Percentiles rank a stretch among this genome's conserved stretches.
These are phyloP conservation scores for Amaranthus palmeri DNA, from an alignment of 148 eudicot genomes.

Conservation along the genomic window DNA sequence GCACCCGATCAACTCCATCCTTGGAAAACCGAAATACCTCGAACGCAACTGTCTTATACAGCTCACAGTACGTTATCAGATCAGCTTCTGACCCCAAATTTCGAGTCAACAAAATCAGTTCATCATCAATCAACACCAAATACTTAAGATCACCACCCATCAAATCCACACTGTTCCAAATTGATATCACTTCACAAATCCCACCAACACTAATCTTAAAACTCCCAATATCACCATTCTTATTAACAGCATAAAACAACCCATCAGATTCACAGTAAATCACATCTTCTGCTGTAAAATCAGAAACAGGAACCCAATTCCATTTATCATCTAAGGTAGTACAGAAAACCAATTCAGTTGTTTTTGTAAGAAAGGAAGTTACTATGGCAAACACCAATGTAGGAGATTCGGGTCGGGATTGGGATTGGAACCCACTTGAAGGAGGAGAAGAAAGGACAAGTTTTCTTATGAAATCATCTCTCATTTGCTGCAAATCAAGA, in stretches of 20 bases:
- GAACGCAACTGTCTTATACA: slow-evolving; percentile 48
- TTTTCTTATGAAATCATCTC: slow-evolving; percentile 49
- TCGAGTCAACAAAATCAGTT: slow-evolving; percentile 40
- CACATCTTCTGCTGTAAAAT: slow-evolving; percentile 54
- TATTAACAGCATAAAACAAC: slow-evolving; percentile 53
- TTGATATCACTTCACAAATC: slow-evolving; percentile 24
- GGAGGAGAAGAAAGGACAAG: slow-evolving; percentile 57
- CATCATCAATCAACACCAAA: slow-evolving; percentile 41
- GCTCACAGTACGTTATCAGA: slow-evolving; percentile 22
- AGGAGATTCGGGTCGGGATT: not conserved
- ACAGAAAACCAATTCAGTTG: slow-evolving; percentile 55
- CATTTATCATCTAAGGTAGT: slow-evolving; percentile 40
- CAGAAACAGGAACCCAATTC: slow-evolving; percentile 37
- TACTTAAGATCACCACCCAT: slow-evolving; percentile 59
- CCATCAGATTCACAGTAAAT: slow-evolving; percentile 34
- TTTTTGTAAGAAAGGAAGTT: slow-evolving; percentile 10
- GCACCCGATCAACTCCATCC: slow-evolving; percentile 13
- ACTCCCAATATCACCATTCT: slow-evolving; percentile 44
- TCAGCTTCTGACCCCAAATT: slow-evolving; percentile 39
- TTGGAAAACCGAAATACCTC: slow-evolving; percentile 42
- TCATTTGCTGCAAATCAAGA: slow-evolving; percentile 45
- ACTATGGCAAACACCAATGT: slow-evolving; percentile 46
- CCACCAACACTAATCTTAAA: slow-evolving; percentile 29
- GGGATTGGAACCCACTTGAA: not conserved
- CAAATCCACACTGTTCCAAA: slow-evolving; percentile 16